Base-by-base conservation (phyloP, 306 rosid genomes). In the Prunus padus region DNA sequence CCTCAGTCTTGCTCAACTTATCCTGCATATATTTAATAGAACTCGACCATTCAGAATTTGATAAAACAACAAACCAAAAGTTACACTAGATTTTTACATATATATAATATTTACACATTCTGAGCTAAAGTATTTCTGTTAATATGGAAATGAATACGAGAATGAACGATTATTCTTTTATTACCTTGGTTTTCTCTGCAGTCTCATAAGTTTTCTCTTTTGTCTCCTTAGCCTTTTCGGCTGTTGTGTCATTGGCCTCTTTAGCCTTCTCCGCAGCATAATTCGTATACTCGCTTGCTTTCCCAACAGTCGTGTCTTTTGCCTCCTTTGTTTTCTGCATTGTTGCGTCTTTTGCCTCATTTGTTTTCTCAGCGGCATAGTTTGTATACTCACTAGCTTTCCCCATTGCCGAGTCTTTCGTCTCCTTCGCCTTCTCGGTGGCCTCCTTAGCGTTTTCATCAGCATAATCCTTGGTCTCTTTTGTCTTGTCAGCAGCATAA, bases 391-490 rank as follows among this genome's bases (percentile, higher is more conserved):
- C 42, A 8, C 9, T 9, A 37, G 42, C 9, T 37, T 37, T 37
- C 42, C 42, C 42, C 42, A 7, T 37, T 37, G 42, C 42, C 0
- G 74, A 73, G 3, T 90, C 94, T 54, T 86, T 84, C 26, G 85
- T 92, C 70, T 90, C 91, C 50, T 83, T 84, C 0, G 85, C 83
- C 67, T 88, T 89, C 88, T 87, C 89, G 7, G 74, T 83, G 20
- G 68, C 65, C 60, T 83, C 82, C 1, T 56, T 75, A 0, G 85
- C 73, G 42, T 77, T 88, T 11, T 60, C 70, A 15, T 30, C 51
- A 0, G 85, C 60, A 0, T 62, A 11, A 2, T 86, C 93, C 16
- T 73, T 73, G 0, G 80, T 64, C 14, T 76, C 86, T 6, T 59
- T 75, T 0, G 82, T 73, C 37, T 75, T 81, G 19, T 77, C 84